These are phyloP conservation scores for Sporisorium graminicola DNA, from an alignment of 1,284 basidiomycete genomes.

Conservation along the genomic window DNA sequence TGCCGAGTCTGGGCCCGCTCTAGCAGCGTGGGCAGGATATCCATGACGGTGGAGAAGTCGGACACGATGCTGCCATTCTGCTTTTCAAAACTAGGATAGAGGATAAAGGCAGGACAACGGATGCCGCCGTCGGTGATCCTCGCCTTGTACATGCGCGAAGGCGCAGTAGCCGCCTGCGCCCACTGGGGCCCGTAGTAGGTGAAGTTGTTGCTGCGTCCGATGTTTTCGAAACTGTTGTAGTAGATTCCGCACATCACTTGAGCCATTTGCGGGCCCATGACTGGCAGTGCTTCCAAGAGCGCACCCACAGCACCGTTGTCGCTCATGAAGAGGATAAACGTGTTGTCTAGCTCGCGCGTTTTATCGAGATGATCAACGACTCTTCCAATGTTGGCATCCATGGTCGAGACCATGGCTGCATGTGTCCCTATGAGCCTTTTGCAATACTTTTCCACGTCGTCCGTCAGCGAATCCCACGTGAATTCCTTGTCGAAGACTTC, in stretches of 20 bases:
- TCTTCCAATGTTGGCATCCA: slow-evolving; percentile 65
- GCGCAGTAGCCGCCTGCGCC: slow-evolving; percentile 67
- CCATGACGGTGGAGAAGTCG: slow-evolving; percentile 68
- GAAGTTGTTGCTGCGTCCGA: slow-evolving; percentile 56
- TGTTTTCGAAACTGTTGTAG: slow-evolving; percentile 59
- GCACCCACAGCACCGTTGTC: slow-evolving; percentile 70
- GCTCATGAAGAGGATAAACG: slow-evolving; percentile 66
- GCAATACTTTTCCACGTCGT: slow-evolving; percentile 51
- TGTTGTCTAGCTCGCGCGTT: slow-evolving; percentile 63
- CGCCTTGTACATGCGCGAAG: slow-evolving; percentile 64
- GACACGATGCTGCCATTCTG: slow-evolving; percentile 22
- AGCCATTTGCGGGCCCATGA: slow-evolving; percentile 38
- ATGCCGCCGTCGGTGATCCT: slow-evolving; percentile 66
- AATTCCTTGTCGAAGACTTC: slow-evolving; percentile 13
- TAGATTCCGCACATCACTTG: slow-evolving; percentile 46
- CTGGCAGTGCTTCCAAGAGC: slow-evolving; percentile 50
- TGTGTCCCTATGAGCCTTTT: slow-evolving; percentile 67
- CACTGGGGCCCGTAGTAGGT: slow-evolving; percentile 60
- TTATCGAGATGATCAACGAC: slow-evolving; percentile 55
- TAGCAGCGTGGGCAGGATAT: slow-evolving; percentile 68
- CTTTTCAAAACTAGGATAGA: slow-evolving; percentile 2
- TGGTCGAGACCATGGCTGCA: slow-evolving; percentile 68
- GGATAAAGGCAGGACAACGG: slow-evolving; percentile 52
- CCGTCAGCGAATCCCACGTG: slow-evolving; percentile 55
- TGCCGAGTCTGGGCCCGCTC: slow-evolving; percentile 56